Conservation (phyloP, 2,329 filamentous ascomycete species). For the Trichoderma lentiforme region DNA sequence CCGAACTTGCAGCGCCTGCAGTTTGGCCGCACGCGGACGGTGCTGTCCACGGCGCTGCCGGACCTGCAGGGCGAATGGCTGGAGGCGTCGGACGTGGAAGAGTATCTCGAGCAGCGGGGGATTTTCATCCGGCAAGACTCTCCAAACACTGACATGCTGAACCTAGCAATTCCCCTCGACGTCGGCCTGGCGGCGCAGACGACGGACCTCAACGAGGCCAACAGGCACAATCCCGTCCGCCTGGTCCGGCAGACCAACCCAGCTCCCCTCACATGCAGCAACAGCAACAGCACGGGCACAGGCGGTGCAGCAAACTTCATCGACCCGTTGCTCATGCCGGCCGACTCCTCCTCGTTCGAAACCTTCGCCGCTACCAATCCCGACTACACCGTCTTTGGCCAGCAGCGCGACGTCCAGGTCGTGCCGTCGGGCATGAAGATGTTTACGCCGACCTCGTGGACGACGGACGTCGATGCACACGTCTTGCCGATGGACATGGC, state of each 20-base stretch:
- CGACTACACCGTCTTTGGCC: constrained; percentile 2
- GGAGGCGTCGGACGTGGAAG: constrained; percentile 13
- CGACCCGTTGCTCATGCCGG: background rate
- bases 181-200: background rate
- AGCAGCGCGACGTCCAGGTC: background rate
- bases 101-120: constrained; percentile 16
- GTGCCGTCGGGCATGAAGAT: background rate
- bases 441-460: background rate
- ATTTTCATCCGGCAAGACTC: constrained; percentile 6
- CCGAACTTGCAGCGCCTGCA: constrained; percentile 9
- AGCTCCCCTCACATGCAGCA: background rate
- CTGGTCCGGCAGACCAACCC: background rate
- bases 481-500: background rate
- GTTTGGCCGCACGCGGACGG: constrained; percentile 11
- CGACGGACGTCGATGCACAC: background rate
- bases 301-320: background rate
- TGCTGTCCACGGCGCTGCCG: constrained; percentile 9
- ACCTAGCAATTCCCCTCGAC: background rate
- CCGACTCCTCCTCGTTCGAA: background rate
- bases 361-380: background rate
- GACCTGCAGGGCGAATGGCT: constrained; percentile 16
- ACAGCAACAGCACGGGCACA: background rate
- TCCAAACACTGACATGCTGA: background rate
- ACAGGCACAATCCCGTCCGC: background rate
- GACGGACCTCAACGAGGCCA: background rate